Conservation (phyloP, 441 rosid species). For the Geranium incanum region DNA sequence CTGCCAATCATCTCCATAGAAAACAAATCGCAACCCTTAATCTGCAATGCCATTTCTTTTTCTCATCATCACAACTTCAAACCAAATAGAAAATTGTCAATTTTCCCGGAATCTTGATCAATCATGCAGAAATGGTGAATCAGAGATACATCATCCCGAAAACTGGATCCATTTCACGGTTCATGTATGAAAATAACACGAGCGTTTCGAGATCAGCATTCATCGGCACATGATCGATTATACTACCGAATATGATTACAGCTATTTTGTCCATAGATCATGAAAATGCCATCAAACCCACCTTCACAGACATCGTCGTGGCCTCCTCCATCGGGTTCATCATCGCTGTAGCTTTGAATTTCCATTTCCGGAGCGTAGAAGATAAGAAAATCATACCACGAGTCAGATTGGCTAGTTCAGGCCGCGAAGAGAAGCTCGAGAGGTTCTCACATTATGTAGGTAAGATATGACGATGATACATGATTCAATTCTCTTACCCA, state of each 20-base stretch:
- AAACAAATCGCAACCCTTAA: not conserved
- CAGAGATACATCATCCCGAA: too few species aligned
- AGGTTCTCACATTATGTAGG: slow-evolving; percentile 95
- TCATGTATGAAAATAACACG: not conserved
- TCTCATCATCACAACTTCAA: not conserved
- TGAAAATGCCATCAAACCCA: slow-evolving; percentile 30
- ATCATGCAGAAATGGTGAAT: not conserved
- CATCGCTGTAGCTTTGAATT: slow-evolving; percentile 53
- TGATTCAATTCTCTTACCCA: not conserved
- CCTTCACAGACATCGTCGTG: slow-evolving; percentile 50
- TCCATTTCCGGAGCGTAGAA: slow-evolving; percentile 38
- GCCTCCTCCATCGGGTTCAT: slow-evolving; percentile 61
- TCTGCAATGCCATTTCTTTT: not conserved
- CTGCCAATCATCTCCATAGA: not conserved
- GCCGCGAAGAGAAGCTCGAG: slow-evolving; percentile 65
- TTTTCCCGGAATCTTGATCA: not conserved
- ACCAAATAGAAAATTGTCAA: not conserved
- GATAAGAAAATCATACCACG: slow-evolving; percentile 67
- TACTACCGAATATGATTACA: not conserved
- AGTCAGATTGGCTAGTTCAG: slow-evolving; percentile 35
- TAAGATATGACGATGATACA: slow-evolving; percentile 23
- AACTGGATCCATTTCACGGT: not conserved
- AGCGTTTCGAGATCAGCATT: not conserved
- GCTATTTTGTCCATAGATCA: not conserved
- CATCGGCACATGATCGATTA: not conserved